Evolutionary conservation across 371 early-diverging fungal species (phyloP).

Genomic region (Mortierella sp.): DNA sequence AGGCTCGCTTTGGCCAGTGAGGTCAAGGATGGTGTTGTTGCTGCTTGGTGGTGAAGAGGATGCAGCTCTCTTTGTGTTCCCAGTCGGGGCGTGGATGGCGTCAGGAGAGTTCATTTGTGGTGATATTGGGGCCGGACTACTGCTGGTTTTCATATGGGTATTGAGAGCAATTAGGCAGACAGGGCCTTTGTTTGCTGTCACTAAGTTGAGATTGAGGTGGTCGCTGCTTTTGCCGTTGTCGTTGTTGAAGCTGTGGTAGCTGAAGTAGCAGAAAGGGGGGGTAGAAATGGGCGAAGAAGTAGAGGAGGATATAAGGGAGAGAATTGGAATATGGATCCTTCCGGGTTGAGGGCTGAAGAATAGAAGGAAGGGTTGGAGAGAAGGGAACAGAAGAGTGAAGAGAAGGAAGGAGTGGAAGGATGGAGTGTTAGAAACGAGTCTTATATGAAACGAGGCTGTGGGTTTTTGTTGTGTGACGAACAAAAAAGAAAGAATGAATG

Average conservation of each 20-base stretch:
- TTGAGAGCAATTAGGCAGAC: neutral
- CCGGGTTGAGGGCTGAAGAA: neutral
- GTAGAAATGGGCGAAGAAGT: neutral
- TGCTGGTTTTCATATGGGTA: conserved; percentile 8
- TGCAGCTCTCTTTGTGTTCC: conserved; percentile 1
- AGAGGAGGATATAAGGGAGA: neutral
- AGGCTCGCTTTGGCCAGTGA: conserved; percentile 4
- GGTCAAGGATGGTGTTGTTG: neutral
- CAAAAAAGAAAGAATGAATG: neutral
- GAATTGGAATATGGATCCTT: neutral
- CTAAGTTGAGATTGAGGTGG: neutral
- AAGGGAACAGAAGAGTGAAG: neutral
- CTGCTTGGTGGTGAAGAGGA: neutral
- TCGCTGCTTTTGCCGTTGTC: neutral
- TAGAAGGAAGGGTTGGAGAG: neutral
- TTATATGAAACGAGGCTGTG: neutral
- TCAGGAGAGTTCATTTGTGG: conserved; percentile 7
- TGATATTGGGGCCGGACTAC: conserved; percentile 2
- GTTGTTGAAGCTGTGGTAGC: neutral
- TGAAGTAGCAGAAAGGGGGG: neutral
- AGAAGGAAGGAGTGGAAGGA: neutral
- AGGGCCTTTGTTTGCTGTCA: neutral
- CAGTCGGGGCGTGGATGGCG: neutral
- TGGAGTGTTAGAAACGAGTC: neutral
- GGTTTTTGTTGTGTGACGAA: neutral